Evolutionary conservation across 2,329 filamentous ascomycete genomes (phyloP).

Genomic region (Penicillium sp.): DNA sequence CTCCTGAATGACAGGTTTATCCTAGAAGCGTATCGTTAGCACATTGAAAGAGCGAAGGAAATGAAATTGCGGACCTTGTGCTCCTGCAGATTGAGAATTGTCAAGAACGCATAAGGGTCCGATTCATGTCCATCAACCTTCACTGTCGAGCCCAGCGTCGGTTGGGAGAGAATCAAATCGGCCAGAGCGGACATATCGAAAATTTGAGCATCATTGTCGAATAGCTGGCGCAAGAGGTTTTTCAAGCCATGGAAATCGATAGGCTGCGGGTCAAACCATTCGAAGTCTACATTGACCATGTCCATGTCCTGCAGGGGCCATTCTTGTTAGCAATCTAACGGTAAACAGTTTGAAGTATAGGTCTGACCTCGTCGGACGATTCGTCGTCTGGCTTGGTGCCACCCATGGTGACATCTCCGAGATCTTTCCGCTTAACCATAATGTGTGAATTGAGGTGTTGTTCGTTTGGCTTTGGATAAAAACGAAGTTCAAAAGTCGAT

Average conservation of each 20-base stretch:
- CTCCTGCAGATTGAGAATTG: constrained; percentile 76
- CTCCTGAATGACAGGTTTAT: constrained; percentile 69
- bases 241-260: constrained; percentile 96
- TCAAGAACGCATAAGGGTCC: constrained; percentile 90
- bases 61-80: constrained; percentile 54
- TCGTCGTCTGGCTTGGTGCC: constrained; percentile 42
- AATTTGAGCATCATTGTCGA: constrained; percentile 81
- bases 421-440: constrained; percentile 53
- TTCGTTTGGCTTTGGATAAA: constrained; percentile 1
- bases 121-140: constrained; percentile 95
- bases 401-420: constrained; percentile 46
- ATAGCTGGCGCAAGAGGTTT: constrained; percentile 81
- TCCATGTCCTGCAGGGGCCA: constrained; percentile 68
- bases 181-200: constrained; percentile 85
- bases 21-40: constrained; percentile 36
- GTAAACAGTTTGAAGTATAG: neutral
- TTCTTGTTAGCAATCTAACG: constrained; percentile 11
- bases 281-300: constrained; percentile 92
- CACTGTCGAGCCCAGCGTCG: constrained; percentile 85
- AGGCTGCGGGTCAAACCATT: constrained; percentile 95
- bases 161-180: constrained; percentile 83
- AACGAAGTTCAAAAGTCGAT: constrained; percentile 11
- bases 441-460: constrained; percentile 18
- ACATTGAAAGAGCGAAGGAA: neutral
- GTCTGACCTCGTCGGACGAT: constrained; percentile 43